Conservation (phyloP, 1,139 yeast genomes). For the Debaryomyces nepalensis region DNA sequence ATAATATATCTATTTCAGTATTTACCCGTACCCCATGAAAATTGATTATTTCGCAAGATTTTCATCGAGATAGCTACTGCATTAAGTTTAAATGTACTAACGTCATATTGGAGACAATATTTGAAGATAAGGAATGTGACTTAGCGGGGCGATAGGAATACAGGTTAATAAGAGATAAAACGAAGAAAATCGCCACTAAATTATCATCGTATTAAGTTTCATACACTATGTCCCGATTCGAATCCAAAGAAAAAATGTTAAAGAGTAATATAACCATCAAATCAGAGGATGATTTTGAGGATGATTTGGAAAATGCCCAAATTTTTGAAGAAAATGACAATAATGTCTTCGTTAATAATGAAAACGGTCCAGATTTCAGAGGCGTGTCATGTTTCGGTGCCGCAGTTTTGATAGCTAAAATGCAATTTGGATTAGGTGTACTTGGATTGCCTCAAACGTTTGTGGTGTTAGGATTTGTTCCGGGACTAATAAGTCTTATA, state of each 20-base stretch:
- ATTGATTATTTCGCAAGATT: too few species aligned
- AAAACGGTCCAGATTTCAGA: constrained; percentile 18
- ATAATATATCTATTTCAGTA: too few species aligned
- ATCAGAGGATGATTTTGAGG: neutral
- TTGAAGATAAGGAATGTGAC: constrained; percentile 4
- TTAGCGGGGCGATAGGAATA: constrained; percentile 9
- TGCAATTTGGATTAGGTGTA: constrained; percentile 17
- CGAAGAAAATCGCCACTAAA: constrained; percentile 3
- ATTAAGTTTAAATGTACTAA: too few species aligned
- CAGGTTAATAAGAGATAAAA: constrained; percentile 1
- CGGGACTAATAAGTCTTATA: constrained; percentile 17
- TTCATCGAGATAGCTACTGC: too few species aligned
- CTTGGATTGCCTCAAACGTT: constrained; percentile 19
- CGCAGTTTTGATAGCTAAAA: constrained; percentile 18
- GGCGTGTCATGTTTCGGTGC: constrained; percentile 18
- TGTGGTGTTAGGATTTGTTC: constrained; percentile 17
- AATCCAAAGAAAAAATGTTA: constrained; percentile 6
- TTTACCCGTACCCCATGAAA: too few species aligned
- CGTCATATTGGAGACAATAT: too few species aligned
- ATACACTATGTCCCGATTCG: constrained; percentile 3
- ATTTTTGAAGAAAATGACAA: neutral
- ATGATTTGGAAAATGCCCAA: constrained; percentile 1
- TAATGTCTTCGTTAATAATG: constrained; percentile 11
- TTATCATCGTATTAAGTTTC: neutral
- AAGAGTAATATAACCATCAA: constrained; percentile 4